Percentiles rank a stretch among this genome's conserved stretches.
Evolutionary conservation across 2,329 filamentous ascomycete genomes (phyloP).

Genomic region (Verticillium albo-atrum): DNA sequence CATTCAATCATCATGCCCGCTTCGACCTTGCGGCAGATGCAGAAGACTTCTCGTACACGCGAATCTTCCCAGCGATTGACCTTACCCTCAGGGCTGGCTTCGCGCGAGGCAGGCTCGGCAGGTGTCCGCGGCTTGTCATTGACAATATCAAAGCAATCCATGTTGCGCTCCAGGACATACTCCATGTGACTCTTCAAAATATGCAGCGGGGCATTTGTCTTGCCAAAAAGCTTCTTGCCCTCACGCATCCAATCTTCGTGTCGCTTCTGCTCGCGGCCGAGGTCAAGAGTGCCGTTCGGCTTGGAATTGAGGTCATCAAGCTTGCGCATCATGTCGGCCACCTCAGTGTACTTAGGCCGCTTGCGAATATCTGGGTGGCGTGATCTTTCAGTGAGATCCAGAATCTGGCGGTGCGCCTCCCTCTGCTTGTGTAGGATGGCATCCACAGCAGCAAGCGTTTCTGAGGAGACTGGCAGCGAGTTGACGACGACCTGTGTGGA

Average conservation of each 20-base stretch:
- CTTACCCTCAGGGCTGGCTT: conserved; percentile 53
- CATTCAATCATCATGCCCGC: conserved; percentile 99
- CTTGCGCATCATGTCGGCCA: conserved; percentile 84
- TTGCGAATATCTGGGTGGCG: conserved; percentile 70
- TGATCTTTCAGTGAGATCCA: conserved; percentile 74
- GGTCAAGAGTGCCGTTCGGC: conserved; percentile 81
- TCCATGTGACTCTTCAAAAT: conserved; percentile 94
- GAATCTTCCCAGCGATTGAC: conserved; percentile 58
- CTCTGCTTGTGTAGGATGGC: conserved; percentile 93
- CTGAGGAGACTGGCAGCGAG: conserved; percentile 72
- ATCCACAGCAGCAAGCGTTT: conserved; percentile 79
- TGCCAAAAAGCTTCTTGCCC: conserved; percentile 96
- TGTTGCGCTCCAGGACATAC: conserved; percentile 84
- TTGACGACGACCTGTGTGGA: conserved; percentile 71
- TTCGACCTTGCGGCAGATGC: conserved; percentile 89
- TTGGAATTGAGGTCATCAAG: conserved; percentile 90
- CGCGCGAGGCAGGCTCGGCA: conserved; percentile 85
- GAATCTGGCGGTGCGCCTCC: conserved; percentile 85
- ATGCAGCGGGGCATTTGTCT: conserved; percentile 93
- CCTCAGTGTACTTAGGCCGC: conserved; percentile 82
- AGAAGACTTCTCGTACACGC: conserved; percentile 78
- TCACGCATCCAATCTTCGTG: conserved; percentile 99
- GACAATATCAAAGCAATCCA: conserved; percentile 84
- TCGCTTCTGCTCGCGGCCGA: conserved; percentile 89
- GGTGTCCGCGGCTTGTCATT: conserved; percentile 82